Evolutionary conservation across 257 asterid genomes (phyloP), one percentile per base, ranked within the genome.

Genomic region (Marsdenia floribunda): DNA sequence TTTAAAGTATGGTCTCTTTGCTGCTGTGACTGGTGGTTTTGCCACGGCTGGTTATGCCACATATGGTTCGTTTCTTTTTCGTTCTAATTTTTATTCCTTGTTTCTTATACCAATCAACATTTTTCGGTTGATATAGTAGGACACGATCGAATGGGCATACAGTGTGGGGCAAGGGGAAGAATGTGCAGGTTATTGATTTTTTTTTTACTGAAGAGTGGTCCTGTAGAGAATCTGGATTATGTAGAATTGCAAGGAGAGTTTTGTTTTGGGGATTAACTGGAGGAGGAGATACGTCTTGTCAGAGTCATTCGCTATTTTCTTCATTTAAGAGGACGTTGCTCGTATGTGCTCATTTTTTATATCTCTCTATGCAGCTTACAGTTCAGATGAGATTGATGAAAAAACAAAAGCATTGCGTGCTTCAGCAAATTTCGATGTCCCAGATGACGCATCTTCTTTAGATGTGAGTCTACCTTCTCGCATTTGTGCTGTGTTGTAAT

Each of bases 1-100:
- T 64, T 82, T 89, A 0, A 90, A 85, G 86, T 89, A 80, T 66
- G 83, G 87, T 7, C 76, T 89, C 44, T 46, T 83, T 42, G 85
- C 90, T 33, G 89, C 90, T 5, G 26, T 89, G 65, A 86, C 90
- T 6, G 96, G 93, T 33, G 89, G 90, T 76, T 81, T 75, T 70
- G 94, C 90, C 12, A 74, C 94, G 37, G 88, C 91, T 66, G 91
- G 89, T 73, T 88, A 88, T 77, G 97, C 94, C 61, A 75, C 97
- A 38, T 88, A 89, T 26, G 98, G 97, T 92, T 76, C 35, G 83
- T 83, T 37, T 72, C 35, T 57, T 53, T 67, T 16, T 10, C 29
- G 14, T 69, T 33, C 50, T 58, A 16, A 22, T 47, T 47, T 42
- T 72, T 75, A 29, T 40, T 33, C 50, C 15, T 9, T 35, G 50